phyloP scores from a whole-genome alignment of 139 green algal genomes.

The Chlorella sp. region DNA sequence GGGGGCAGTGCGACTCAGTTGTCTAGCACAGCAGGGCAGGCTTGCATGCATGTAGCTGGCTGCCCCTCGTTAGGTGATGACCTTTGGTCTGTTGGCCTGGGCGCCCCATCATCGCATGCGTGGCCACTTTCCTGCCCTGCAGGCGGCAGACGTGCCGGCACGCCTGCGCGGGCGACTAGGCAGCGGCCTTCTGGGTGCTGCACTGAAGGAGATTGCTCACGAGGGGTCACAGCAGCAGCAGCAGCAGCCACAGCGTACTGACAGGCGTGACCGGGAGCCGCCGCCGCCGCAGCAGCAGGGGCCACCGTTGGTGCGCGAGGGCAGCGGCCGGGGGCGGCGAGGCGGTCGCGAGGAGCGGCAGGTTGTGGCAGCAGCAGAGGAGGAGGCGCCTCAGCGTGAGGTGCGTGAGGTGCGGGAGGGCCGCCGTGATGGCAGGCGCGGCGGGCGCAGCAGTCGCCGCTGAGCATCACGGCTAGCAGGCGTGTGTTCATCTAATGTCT shows the following conservation, averaged over 20 bases:
- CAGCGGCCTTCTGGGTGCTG: slow-evolving; percentile 6
- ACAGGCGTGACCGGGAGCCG: background rate
- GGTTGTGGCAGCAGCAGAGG: background rate
- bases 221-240: background rate
- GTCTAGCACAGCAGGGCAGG: background rate
- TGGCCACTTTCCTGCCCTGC: background rate
- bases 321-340: background rate
- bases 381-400: background rate
- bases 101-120: too few relatives aligned
- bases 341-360: background rate
- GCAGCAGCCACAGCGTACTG: background rate
- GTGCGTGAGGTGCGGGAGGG: slow-evolving; percentile 13
- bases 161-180: slow-evolving; percentile 27
- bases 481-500: background rate
- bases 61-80: too few relatives aligned
- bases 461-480: background rate
- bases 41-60: too few relatives aligned
- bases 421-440: background rate
- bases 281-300: background rate
- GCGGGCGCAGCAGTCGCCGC: background rate
- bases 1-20: too few relatives aligned
- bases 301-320: background rate
- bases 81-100: too few relatives aligned
- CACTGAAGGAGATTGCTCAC: slow-evolving; percentile 20
- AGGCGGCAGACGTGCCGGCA: background rate